A percentile compares a stretch with the other conserved stretches of the same genome.
Conservation (phyloP, 352 stramenopile species). For the Phytophthora hibernalis region DNA sequence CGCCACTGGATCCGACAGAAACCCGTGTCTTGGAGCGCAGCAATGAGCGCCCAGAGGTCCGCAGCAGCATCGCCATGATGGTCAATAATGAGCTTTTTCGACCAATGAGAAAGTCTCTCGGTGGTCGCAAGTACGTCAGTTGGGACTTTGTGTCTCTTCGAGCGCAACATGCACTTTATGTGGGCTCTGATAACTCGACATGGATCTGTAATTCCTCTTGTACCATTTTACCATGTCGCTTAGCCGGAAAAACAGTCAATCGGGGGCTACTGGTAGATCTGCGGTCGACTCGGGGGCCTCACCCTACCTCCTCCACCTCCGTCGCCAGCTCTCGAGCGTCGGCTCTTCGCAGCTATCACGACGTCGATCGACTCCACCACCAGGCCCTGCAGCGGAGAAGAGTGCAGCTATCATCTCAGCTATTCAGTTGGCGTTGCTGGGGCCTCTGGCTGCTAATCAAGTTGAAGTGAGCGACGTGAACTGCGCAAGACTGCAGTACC, state of each 20-base stretch:
- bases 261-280: conserved; percentile 6
- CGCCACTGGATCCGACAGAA: neutral
- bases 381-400: conserved; percentile 35
- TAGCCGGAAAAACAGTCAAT: conserved; percentile 26
- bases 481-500: conserved; percentile 64
- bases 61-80: conserved; percentile 16
- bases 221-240: conserved; percentile 17
- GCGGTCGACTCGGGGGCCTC: conserved; percentile 11
- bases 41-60: conserved; percentile 10
- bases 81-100: neutral
- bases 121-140: conserved; percentile 2
- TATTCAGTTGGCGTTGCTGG: conserved; percentile 21
- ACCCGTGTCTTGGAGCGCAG: conserved; percentile 11
- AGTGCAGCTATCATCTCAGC: conserved; percentile 27
- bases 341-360: conserved; percentile 21
- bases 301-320: conserved; percentile 28
- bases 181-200: neutral
- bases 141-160: conserved; percentile 13
- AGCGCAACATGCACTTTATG: conserved; percentile 6
- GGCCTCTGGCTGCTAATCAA: conserved; percentile 19
- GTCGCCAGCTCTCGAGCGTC: conserved; percentile 23
- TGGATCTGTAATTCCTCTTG: conserved; percentile 3
- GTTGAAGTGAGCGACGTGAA: conserved; percentile 55
- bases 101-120: conserved; percentile 3
- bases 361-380: conserved; percentile 13